These are phyloP conservation scores for Ophiobolus disseminans DNA, from an alignment of 2,329 filamentous ascomycete genomes.

Conservation along the genomic window DNA sequence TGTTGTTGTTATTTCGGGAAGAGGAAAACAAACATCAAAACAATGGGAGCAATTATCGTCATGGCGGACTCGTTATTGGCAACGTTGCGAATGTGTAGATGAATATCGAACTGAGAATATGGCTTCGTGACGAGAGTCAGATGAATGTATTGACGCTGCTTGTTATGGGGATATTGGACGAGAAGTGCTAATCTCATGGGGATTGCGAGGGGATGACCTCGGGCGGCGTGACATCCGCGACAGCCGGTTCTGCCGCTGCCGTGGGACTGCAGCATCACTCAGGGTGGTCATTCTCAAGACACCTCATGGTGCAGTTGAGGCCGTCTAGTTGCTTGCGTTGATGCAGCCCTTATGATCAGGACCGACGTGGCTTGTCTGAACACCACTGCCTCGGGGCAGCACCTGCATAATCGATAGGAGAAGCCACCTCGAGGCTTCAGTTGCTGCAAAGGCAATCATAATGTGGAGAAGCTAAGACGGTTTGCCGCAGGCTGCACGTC, in stretches of 20 bases:
- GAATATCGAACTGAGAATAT: conserved; percentile 4
- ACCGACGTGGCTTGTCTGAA: too few species aligned
- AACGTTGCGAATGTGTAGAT: background rate
- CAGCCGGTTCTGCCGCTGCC: background rate
- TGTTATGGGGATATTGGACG: too few species aligned
- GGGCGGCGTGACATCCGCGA: conserved; percentile 2
- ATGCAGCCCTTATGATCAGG: too few species aligned
- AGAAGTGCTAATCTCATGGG: too few species aligned
- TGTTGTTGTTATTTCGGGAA: too few species aligned
- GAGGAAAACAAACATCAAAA: conserved; percentile 3
- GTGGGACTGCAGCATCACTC: background rate
- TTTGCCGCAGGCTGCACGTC: conserved; percentile 24
- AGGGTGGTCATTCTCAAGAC: background rate
- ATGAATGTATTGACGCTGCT: background rate
- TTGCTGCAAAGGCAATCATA: conserved; percentile 36
- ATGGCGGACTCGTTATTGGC: background rate
- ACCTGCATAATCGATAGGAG: conserved; percentile 21
- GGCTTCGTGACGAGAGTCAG: background rate
- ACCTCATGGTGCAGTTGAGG: too few species aligned
- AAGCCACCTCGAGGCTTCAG: conserved; percentile 19
- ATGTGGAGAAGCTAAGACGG: conserved; percentile 39
- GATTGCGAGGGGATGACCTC: background rate
- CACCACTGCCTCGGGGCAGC: too few species aligned
- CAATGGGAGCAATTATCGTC: background rate
- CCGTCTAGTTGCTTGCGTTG: too few species aligned